Evolutionary conservation across 2,329 filamentous ascomycete species (phyloP).

Genomic region (Plenodomus tracheiphilus): DNA sequence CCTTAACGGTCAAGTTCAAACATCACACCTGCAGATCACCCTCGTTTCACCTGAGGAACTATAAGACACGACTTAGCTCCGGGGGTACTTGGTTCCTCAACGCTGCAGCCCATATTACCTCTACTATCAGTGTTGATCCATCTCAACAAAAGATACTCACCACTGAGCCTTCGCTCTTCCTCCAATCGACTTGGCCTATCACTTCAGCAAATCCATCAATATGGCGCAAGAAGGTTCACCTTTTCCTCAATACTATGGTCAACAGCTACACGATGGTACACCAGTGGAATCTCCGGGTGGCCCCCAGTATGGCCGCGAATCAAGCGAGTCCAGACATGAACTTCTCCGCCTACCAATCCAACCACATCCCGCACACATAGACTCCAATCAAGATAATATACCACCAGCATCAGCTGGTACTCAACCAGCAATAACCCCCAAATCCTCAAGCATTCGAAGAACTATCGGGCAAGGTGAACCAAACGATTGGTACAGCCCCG

Average conservation of each 20-base stretch:
- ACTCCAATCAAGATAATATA: conserved; percentile 12
- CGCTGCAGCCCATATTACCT: not conserved
- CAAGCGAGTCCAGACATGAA: conserved; percentile 31
- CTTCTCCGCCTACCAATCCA: conserved; percentile 34
- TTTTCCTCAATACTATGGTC: conserved; percentile 34
- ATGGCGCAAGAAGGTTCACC: conserved; percentile 26
- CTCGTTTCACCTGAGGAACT: not conserved
- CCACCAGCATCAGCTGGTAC: conserved; percentile 13
- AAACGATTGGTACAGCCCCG: conserved; percentile 11
- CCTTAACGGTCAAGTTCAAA: not conserved
- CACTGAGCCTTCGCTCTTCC: not conserved
- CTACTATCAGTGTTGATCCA: not conserved
- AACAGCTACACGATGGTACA: conserved; percentile 33
- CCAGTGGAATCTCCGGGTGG: conserved; percentile 28
- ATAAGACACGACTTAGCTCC: not conserved
- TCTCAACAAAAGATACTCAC: not conserved
- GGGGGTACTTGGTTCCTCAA: not conserved
- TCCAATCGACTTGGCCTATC: not conserved
- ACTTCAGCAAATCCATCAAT: not conserved
- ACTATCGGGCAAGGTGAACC: conserved; percentile 17
- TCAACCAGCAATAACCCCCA: conserved; percentile 4
- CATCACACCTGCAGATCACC: not conserved
- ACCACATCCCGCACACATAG: conserved; percentile 30
- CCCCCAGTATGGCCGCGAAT: conserved; percentile 6
- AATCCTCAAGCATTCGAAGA: conserved; percentile 8